Percentiles rank a stretch among this genome's conserved stretches.
phyloP scores from a whole-genome alignment of 305 asterid genomes.

The Plantago rigida region DNA sequence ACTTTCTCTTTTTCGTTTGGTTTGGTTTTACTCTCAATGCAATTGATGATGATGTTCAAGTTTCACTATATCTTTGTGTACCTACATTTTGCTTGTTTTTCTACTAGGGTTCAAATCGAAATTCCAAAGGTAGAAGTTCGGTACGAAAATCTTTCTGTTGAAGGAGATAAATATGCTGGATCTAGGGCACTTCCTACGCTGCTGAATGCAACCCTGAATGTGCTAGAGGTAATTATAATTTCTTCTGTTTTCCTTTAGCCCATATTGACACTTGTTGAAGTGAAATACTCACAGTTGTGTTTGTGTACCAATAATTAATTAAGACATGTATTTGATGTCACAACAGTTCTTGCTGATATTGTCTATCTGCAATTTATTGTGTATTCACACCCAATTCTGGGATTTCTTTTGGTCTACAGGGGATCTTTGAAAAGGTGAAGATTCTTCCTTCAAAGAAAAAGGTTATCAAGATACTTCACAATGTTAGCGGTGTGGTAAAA shows the following conservation, averaged over 20 bases:
- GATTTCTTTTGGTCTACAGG: constrained; percentile 34
- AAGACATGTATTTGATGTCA: neutral
- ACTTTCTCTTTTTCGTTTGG: too few species aligned
- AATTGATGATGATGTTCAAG: too few species aligned
- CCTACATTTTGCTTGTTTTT: constrained; percentile 8
- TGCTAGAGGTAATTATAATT: constrained; percentile 46
- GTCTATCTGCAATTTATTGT: constrained; percentile 2
- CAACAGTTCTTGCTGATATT: constrained; percentile 6
- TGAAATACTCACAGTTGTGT: neutral
- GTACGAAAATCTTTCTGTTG: constrained; percentile 55
- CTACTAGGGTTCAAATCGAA: constrained; percentile 67
- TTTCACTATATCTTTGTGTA: too few species aligned
- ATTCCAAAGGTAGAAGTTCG: constrained; percentile 84
- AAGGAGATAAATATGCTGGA: constrained; percentile 68
- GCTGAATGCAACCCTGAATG: constrained; percentile 56
- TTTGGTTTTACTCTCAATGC: too few species aligned
- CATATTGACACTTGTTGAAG: neutral
- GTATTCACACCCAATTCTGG: neutral
- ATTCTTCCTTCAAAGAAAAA: constrained; percentile 67
- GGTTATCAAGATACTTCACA: constrained; percentile 59
- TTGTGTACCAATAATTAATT: neutral
- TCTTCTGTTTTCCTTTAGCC: neutral
- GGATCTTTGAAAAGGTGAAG: constrained; percentile 56
- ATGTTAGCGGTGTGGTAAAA: constrained; percentile 61
- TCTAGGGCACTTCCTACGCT: constrained; percentile 92